Base-by-base conservation (phyloP, 768 basidiomycete species). In the Daedalea quercina region DNA sequence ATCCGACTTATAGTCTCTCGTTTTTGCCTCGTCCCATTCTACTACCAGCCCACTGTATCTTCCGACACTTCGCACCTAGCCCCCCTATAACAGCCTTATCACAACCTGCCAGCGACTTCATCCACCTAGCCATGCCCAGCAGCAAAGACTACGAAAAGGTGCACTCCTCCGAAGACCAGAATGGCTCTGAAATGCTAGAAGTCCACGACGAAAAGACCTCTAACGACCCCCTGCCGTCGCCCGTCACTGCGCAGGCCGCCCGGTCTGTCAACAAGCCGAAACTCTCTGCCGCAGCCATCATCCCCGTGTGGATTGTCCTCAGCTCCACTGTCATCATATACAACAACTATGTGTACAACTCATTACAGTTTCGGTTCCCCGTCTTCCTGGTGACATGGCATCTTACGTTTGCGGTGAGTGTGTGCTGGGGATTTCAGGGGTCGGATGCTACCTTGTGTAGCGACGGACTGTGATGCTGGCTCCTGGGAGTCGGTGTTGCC, bases 321-420 rank as follows among this genome's bases (percentile, higher is more conserved):
- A 88, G 85, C 58, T 91, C 92, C 23, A 67, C 82, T 8, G 94
- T 97, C 66, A 97, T 97, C 71, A 83, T 96, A 54, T 96, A 97
- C 81, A 96, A 96, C 80, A 95, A 93, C 69, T 84, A 84, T 65
- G 70, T 90, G 60, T 92, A 90, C 76, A 89, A 88, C 70, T 79
- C 78, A 43, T 81, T 88, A 63, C 69, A 83, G 55, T 96, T 96
- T 76, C 81, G 82, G 63, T 96, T 75, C 73, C 94, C 94, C 25
- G 92, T 96, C 58, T 95, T 94, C 70, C 79, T 93, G 44, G 92
- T 94, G 51, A 94, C 92, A 40, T 94, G 79, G 79, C 93, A 93
- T 67, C 69, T 85, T 25, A 73, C 77, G 25, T 82, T 90, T 57
- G 70, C 86, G 50, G 81, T 79, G 65, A 67, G 76, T 70, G 42